phyloP scores from a whole-genome alignment of 768 basidiomycete species.

The Coprinopsis cinerea region DNA sequence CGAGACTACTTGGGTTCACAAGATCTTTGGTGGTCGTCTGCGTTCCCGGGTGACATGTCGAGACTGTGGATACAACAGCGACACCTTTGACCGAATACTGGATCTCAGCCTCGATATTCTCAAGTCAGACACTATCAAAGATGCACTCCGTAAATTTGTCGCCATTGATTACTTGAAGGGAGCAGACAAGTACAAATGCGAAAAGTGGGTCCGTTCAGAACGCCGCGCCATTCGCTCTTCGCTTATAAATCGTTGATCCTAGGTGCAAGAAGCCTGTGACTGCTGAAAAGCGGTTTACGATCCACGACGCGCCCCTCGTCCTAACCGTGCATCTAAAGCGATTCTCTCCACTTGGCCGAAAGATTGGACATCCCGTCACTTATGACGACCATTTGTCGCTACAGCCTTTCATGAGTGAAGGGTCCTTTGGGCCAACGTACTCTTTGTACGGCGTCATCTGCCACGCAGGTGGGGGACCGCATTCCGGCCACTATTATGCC shows the following conservation, averaged over 20 bases:
- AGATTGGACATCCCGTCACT: conserved; percentile 70
- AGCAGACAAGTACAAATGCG: conserved; percentile 96
- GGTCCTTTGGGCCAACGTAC: conserved; percentile 71
- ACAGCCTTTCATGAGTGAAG: conserved; percentile 78
- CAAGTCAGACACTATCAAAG: conserved; percentile 52
- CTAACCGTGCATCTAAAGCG: conserved; percentile 94
- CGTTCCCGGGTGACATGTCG: conserved; percentile 88
- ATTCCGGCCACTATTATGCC: conserved; percentile 94
- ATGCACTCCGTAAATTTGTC: conserved; percentile 76
- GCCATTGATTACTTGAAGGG: conserved; percentile 81
- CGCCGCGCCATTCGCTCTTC: not conserved
- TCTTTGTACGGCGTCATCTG: conserved; percentile 88
- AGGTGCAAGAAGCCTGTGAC: conserved; percentile 91
- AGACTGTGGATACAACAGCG: conserved; percentile 80
- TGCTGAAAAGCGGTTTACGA: conserved; percentile 85
- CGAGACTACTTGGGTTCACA: conserved; percentile 92
- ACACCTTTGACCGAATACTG: conserved; percentile 93
- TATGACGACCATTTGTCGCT: conserved; percentile 75
- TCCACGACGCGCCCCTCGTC: conserved; percentile 82
- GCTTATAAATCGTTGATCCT: conserved; percentile 1
- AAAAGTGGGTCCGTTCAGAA: conserved; percentile 62
- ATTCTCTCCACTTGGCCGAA: conserved; percentile 86
- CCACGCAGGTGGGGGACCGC: conserved; percentile 88
- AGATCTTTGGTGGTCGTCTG: conserved; percentile 86
- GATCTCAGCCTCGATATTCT: conserved; percentile 91